These are phyloP conservation scores for Steccherinum ochraceum DNA, from an alignment of 768 basidiomycete species.

Conservation along the genomic window DNA sequence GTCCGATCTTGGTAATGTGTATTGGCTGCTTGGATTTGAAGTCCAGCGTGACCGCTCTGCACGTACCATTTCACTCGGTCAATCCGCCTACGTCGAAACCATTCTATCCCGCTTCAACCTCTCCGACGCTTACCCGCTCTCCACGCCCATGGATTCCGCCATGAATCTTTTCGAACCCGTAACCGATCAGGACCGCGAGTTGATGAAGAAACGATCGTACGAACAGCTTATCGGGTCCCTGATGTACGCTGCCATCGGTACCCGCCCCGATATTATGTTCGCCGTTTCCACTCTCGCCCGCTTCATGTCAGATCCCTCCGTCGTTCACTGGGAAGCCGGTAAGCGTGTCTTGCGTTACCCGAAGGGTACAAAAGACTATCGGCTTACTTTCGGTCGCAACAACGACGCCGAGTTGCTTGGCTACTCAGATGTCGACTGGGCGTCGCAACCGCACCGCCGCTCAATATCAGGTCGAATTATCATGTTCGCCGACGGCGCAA, in stretches of 20 bases:
- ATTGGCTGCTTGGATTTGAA: slow-evolving; percentile 16
- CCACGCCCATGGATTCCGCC: slow-evolving; percentile 5
- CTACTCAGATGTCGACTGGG: slow-evolving; percentile 18
- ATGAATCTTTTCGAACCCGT: not conserved
- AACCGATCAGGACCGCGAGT: not conserved
- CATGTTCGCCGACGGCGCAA: slow-evolving; percentile 23
- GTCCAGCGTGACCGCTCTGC: slow-evolving; percentile 8
- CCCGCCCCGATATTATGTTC: slow-evolving; percentile 25
- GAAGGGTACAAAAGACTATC: slow-evolving; percentile 13
- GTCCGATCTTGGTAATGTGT: slow-evolving; percentile 12
- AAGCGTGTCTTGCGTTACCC: slow-evolving; percentile 21
- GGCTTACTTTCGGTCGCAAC: slow-evolving; percentile 3
- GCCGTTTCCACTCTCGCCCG: slow-evolving; percentile 18
- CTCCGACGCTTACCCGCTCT: slow-evolving; percentile 17
- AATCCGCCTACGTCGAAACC: slow-evolving; percentile 27
- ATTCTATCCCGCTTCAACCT: slow-evolving; percentile 21
- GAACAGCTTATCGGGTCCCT: slow-evolving; percentile 18
- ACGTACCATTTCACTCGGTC: slow-evolving; percentile 23
- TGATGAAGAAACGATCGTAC: not conserved
- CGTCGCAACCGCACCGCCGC: slow-evolving; percentile 15
- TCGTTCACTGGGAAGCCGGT: slow-evolving; percentile 14
- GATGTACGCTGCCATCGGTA: slow-evolving; percentile 24
- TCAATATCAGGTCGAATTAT: slow-evolving; percentile 33
- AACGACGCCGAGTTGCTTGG: not conserved
- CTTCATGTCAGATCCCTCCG: slow-evolving; percentile 12